These are phyloP conservation scores for Picea abies DNA, from an alignment of 83 land plant species.

Conservation along the genomic window DNA sequence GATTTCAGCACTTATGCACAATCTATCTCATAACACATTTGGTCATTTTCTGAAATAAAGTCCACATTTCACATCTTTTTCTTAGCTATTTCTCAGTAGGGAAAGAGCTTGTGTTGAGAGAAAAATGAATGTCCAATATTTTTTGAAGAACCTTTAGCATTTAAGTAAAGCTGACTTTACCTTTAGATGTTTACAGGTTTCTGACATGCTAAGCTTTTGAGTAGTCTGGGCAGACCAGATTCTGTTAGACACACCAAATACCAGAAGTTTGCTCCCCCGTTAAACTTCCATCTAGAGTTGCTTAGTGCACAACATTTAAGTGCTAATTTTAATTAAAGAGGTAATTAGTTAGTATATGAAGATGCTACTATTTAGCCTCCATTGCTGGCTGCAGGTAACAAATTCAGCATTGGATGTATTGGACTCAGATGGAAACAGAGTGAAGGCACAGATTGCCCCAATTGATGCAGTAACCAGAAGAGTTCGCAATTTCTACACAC, in stretches of 20 bases:
- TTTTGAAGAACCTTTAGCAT: background rate
- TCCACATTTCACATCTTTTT: background rate
- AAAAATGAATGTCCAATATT: background rate
- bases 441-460: background rate
- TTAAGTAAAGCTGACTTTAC: background rate
- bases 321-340: background rate
- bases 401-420: background rate
- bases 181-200: background rate
- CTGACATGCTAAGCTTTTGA: background rate
- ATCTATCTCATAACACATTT: no score
- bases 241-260: background rate
- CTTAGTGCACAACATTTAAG: no score
- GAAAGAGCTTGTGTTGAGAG: no score
- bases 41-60: no score
- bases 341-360: background rate
- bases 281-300: no score
- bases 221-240: background rate
- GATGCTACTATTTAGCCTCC: background rate
- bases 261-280: no score
- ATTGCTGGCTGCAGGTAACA: conserved; percentile 18
- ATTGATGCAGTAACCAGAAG: background rate
- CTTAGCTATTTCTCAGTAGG: background rate
- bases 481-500: conserved; percentile 26
- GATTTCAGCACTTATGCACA: no score
- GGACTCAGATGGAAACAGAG: background rate